phyloP scores from a whole-genome alignment of 2,329 filamentous ascomycete species.

The Botrytis medusae region DNA sequence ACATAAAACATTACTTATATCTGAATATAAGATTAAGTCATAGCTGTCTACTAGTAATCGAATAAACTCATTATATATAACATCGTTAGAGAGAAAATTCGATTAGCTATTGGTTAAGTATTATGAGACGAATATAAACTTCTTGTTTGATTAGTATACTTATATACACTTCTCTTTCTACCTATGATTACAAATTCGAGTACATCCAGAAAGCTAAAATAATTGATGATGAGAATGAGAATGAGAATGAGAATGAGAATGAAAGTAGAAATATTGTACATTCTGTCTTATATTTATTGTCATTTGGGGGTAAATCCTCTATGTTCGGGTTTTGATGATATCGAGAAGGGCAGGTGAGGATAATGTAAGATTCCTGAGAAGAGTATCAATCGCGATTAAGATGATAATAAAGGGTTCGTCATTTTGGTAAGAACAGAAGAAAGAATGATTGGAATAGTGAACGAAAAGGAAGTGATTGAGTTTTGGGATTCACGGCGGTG shows the following conservation, averaged over 20 bases:
- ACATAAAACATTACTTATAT: background rate
- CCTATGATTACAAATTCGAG: background rate
- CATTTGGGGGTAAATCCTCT: background rate
- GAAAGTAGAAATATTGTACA: background rate
- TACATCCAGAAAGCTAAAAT: fast-evolving
- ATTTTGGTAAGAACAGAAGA: background rate
- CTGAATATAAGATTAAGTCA: background rate
- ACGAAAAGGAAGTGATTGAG: background rate
- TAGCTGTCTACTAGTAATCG: background rate
- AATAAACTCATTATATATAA: background rate
- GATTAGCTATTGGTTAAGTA: background rate
- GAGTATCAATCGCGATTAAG: background rate
- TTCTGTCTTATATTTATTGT: background rate
- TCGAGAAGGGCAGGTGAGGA: background rate
- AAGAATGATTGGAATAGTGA: background rate
- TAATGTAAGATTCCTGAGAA: background rate
- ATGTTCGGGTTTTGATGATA: background rate
- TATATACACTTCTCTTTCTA: too few relatives aligned
- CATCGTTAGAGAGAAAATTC: fast-evolving
- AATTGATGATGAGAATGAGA: background rate
- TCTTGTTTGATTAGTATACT: background rate
- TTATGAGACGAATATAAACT: background rate
- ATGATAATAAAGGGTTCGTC: background rate
- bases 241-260: background rate
- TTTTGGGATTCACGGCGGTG: background rate